Conservation (phyloP, 768 basidiomycete species). For the Pulveroboletus sp. region DNA sequence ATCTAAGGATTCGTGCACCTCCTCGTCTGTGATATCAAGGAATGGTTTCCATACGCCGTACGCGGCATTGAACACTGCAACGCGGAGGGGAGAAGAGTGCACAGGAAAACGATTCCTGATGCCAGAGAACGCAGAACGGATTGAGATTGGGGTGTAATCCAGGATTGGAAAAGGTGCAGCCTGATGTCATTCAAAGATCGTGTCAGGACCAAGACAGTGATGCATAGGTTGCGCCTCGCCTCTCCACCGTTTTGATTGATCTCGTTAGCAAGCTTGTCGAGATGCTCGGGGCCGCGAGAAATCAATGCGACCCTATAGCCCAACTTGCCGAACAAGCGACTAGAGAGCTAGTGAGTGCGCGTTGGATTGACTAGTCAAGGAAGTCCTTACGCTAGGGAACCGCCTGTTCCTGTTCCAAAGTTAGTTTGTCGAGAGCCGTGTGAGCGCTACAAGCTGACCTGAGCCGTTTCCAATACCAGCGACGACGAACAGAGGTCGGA, state of each 20-base stretch:
- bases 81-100: slow-evolving; percentile 49
- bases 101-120: slow-evolving; percentile 44
- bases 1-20: slow-evolving; percentile 47
- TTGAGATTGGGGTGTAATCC: slow-evolving; percentile 45
- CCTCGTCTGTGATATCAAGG: slow-evolving; percentile 55
- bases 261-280: slow-evolving; percentile 50
- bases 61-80: slow-evolving; percentile 61
- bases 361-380: not conserved
- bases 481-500: slow-evolving; percentile 52
- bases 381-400: slow-evolving; percentile 47
- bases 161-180: slow-evolving; percentile 53
- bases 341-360: slow-evolving; percentile 20
- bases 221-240: slow-evolving; percentile 30
- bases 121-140: slow-evolving; percentile 45
- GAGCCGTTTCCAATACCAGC: slow-evolving; percentile 47
- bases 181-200: slow-evolving; percentile 29
- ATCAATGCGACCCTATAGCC: slow-evolving; percentile 67
- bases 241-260: slow-evolving; percentile 56
- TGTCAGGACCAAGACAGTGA: not conserved
- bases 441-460: slow-evolving; percentile 18
- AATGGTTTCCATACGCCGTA: slow-evolving; percentile 61
- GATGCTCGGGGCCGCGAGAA: slow-evolving; percentile 49
- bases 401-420: slow-evolving; percentile 46
- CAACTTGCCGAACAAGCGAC: slow-evolving; percentile 54
- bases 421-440: not conserved